Conservation (phyloP, 2,329 filamentous ascomycete genomes). For the Botrytis galanthina region DNA sequence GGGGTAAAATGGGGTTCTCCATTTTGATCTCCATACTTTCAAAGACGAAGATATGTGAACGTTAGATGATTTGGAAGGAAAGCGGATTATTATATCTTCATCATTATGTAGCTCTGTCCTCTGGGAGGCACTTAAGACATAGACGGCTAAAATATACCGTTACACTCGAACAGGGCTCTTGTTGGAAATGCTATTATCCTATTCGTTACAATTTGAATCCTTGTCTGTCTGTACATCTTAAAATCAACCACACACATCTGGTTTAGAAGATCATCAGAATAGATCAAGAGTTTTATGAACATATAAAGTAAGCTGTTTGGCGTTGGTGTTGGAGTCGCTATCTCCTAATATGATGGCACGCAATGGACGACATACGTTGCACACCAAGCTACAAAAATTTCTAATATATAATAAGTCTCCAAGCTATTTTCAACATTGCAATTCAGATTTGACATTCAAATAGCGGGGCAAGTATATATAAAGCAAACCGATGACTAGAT, state of each 20-base stretch:
- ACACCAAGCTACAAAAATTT: not conserved
- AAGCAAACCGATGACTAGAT: not conserved
- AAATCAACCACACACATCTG: not conserved
- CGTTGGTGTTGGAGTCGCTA: not conserved
- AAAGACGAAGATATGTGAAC: not conserved
- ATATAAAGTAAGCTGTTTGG: not conserved
- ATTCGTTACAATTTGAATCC: not conserved
- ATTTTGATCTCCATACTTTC: not conserved
- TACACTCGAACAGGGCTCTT: not conserved
- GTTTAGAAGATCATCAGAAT: not conserved
- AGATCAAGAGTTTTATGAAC: not conserved
- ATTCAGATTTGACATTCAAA: not conserved
- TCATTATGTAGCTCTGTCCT: not conserved
- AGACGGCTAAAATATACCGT: not conserved
- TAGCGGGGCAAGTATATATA: not conserved
- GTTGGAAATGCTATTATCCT: not conserved
- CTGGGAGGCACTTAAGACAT: not conserved
- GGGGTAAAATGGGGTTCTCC: constrained; percentile 13
- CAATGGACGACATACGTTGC: not conserved
- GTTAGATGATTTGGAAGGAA: not conserved
- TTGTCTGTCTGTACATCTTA: not conserved
- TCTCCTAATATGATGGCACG: not conserved
- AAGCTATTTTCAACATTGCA: not conserved
- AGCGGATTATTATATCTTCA: constrained; percentile 6
- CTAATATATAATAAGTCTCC: not conserved